phyloP scores from a whole-genome alignment of 2,329 filamentous ascomycete genomes.

The Pseudocercospora ulei region DNA sequence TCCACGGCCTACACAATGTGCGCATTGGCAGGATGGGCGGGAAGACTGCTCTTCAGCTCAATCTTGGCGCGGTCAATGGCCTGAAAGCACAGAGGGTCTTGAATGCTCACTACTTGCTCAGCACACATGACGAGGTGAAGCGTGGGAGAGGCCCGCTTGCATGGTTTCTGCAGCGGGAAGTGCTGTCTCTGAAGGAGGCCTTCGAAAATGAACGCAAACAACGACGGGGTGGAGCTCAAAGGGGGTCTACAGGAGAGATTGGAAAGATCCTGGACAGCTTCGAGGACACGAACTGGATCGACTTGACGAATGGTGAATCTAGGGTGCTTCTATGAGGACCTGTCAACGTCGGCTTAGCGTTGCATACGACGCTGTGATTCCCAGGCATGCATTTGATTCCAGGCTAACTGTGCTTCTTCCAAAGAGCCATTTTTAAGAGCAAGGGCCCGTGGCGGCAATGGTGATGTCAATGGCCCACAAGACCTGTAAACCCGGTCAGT shows the following conservation, averaged over 20 bases:
- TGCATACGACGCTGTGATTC: too few relatives aligned
- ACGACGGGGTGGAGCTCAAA: conserved; percentile 33
- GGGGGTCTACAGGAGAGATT: conserved; percentile 30
- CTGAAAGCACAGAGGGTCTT: conserved; percentile 47
- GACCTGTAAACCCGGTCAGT: too few relatives aligned
- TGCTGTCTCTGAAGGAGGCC: conserved; percentile 41
- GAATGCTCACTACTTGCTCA: conserved; percentile 53
- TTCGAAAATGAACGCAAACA: conserved; percentile 40
- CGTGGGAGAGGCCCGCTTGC: conserved; percentile 49
- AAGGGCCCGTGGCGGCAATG: too few relatives aligned
- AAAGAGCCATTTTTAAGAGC: too few relatives aligned
- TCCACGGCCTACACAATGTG: conserved; percentile 57
- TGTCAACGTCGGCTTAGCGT: too few relatives aligned
- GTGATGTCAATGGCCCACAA: too few relatives aligned
- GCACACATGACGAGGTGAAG: conserved; percentile 57
- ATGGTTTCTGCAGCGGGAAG: conserved; percentile 41
- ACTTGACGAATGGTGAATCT: conserved; percentile 50
- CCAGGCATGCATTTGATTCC: too few relatives aligned
- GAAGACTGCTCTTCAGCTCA: conserved; percentile 46
- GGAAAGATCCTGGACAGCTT: conserved; percentile 33
- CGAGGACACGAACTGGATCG: conserved; percentile 42
- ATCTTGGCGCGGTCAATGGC: conserved; percentile 55
- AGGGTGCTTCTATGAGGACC: conserved; percentile 43
- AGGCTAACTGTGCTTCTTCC: too few relatives aligned
- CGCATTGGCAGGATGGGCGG: conserved; percentile 35